Conservation (phyloP, 2,329 filamentous ascomycete genomes). For the Ophiocordyceps camponoti-leonardi region DNA sequence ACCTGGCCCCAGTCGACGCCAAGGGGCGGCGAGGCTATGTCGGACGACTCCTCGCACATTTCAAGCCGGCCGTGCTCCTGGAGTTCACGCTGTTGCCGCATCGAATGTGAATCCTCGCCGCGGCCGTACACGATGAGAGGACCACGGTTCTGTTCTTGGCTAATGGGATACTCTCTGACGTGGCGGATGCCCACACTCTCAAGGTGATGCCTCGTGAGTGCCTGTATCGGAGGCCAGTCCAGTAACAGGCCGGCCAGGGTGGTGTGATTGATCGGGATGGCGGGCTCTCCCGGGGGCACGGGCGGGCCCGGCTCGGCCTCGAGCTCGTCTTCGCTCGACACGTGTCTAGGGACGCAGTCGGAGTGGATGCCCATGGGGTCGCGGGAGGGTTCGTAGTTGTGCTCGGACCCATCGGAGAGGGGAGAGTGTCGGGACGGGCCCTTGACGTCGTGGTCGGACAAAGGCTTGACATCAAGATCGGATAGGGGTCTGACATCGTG, state of each 20-base stretch:
- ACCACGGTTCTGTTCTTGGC: slow-evolving; percentile 57
- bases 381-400: slow-evolving; percentile 8
- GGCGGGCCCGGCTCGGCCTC: slow-evolving; percentile 33
- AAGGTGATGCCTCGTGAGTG: slow-evolving; percentile 38
- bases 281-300: slow-evolving; percentile 41
- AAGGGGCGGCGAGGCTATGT: slow-evolving; percentile 35
- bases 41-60: slow-evolving; percentile 29
- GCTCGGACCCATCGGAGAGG: slow-evolving; percentile 1
- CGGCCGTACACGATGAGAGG: slow-evolving; percentile 59
- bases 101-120: slow-evolving; percentile 54
- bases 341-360: slow-evolving; percentile 10
- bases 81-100: slow-evolving; percentile 26
- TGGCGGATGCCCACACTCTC: slow-evolving; percentile 31
- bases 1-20: slow-evolving; percentile 42
- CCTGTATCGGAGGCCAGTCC: slow-evolving; percentile 49
- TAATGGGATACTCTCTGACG: slow-evolving; percentile 58
- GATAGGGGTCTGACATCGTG: slow-evolving; percentile 2
- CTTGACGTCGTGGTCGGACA: slow-evolving; percentile 13
- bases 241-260: slow-evolving; percentile 77
- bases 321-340: slow-evolving; percentile 27
- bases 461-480: slow-evolving; percentile 13
- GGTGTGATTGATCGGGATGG: slow-evolving; percentile 72
- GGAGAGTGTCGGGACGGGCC: slow-evolving; percentile 7
- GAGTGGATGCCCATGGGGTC: slow-evolving; percentile 8
- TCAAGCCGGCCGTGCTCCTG: slow-evolving; percentile 21